Percentiles rank a stretch among this genome's conserved stretches.
phyloP scores from a whole-genome alignment of 208 protist genomes.

The Phytomonas serpens region DNA sequence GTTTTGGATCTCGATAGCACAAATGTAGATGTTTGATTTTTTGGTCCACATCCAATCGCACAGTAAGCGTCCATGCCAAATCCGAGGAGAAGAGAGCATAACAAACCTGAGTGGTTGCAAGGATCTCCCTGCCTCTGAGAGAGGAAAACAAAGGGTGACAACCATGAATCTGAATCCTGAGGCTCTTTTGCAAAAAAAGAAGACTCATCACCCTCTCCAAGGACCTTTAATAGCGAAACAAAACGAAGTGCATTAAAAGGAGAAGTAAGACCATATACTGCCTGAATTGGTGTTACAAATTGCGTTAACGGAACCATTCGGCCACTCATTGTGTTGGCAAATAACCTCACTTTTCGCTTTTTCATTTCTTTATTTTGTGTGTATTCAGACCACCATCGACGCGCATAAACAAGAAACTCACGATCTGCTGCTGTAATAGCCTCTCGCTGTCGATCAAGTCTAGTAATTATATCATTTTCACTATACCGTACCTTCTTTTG shows the following conservation, averaged over 20 bases:
- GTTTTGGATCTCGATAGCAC: constrained; percentile 52
- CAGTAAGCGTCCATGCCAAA: constrained; percentile 90
- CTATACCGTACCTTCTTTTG: constrained; percentile 37
- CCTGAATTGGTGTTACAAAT: constrained; percentile 74
- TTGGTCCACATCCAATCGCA: constrained; percentile 40
- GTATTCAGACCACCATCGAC: constrained; percentile 89
- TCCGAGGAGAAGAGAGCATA: constrained; percentile 88
- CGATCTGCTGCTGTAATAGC: constrained; percentile 84
- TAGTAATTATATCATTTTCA: constrained; percentile 69
- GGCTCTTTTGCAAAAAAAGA: constrained; percentile 12
- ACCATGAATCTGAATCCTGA: constrained; percentile 30
- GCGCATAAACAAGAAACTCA: constrained; percentile 90
- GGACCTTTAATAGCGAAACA: constrained; percentile 70
- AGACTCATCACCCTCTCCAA: constrained; percentile 26
- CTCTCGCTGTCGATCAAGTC: constrained; percentile 69
- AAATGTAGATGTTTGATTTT: constrained; percentile 50
- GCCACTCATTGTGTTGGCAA: constrained; percentile 68
- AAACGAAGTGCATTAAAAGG: constrained; percentile 84
- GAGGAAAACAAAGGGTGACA: constrained; percentile 77
- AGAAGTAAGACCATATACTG: constrained; percentile 63
- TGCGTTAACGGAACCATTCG: constrained; percentile 83
- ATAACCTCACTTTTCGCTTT: constrained; percentile 80
- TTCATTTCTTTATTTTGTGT: constrained; percentile 52
- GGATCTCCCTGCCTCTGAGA: constrained; percentile 71
- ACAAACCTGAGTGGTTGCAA: constrained; percentile 80